A percentile compares a stretch with the other conserved stretches of the same genome.
Evolutionary conservation across 2,329 filamentous ascomycete genomes (phyloP).

Genomic region (Ascosphaera apis): DNA sequence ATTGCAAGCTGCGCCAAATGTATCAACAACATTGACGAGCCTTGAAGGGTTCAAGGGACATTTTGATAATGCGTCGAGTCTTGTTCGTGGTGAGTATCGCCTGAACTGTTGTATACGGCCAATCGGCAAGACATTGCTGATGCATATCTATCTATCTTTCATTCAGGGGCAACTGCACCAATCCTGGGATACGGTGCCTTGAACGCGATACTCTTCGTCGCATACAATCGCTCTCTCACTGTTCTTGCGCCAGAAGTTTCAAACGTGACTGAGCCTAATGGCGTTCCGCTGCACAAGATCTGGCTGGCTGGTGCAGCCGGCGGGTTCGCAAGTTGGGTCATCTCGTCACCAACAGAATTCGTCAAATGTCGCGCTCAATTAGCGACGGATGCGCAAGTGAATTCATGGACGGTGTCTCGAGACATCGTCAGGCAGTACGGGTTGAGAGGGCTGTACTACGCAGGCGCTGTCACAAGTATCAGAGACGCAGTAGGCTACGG

Average conservation of each 20-base stretch:
- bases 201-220: slow-evolving; percentile 72
- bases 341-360: slow-evolving; percentile 74
- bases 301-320: slow-evolving; percentile 63
- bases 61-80: slow-evolving; percentile 14
- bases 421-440: slow-evolving; percentile 36
- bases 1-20: slow-evolving; percentile 40
- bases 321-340: slow-evolving; percentile 62
- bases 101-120: not conserved
- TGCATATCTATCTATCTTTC: slow-evolving; percentile 2
- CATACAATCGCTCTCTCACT: slow-evolving; percentile 65
- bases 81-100: slow-evolving; percentile 16
- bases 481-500: slow-evolving; percentile 85
- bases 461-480: slow-evolving; percentile 57
- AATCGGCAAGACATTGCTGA: not conserved
- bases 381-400: slow-evolving; percentile 21
- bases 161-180: slow-evolving; percentile 52
- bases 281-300: slow-evolving; percentile 37
- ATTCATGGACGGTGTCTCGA: slow-evolving; percentile 40
- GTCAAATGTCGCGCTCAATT: slow-evolving; percentile 77
- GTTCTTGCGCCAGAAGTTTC: slow-evolving; percentile 26
- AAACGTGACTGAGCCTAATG: slow-evolving; percentile 21
- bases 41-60: slow-evolving; percentile 10
- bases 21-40: slow-evolving; percentile 8
- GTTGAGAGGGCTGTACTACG: slow-evolving; percentile 52
- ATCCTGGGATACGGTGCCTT: slow-evolving; percentile 76